These are phyloP conservation scores for Parafenestella ontariensis DNA, from an alignment of 2,329 filamentous ascomycete genomes.

Conservation along the genomic window DNA sequence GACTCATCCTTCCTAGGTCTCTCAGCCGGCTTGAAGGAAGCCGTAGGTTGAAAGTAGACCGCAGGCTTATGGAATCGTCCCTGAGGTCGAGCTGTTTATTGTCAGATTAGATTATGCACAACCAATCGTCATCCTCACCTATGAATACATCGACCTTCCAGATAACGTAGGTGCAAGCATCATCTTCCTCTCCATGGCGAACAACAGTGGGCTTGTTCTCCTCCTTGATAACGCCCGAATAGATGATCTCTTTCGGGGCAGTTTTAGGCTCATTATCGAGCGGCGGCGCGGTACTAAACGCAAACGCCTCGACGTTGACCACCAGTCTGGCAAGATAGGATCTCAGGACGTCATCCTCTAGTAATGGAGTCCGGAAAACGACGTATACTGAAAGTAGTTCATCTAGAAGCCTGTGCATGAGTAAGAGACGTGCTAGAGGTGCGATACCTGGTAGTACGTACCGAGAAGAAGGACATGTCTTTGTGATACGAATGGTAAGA, in stretches of 20 bases:
- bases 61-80: slow-evolving; percentile 71
- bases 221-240: slow-evolving; percentile 52
- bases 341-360: slow-evolving; percentile 64
- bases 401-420: slow-evolving; percentile 66
- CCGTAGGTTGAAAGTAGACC: slow-evolving; percentile 66
- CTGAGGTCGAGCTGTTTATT: slow-evolving; percentile 51
- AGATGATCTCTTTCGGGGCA: slow-evolving; percentile 64
- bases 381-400: slow-evolving; percentile 75
- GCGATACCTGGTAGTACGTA: slow-evolving; percentile 53
- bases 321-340: slow-evolving; percentile 68
- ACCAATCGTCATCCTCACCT: slow-evolving; percentile 23
- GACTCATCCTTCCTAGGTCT: slow-evolving; percentile 51
- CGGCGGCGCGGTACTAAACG: slow-evolving; percentile 59
- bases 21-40: slow-evolving; percentile 63
- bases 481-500: slow-evolving; percentile 65
- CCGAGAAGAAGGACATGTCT: slow-evolving; percentile 75
- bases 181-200: slow-evolving; percentile 31
- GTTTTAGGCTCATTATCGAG: slow-evolving; percentile 49
- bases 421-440: slow-evolving; percentile 56
- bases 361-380: slow-evolving; percentile 69
- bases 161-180: slow-evolving; percentile 43
- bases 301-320: slow-evolving; percentile 71
- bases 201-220: slow-evolving; percentile 41
- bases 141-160: slow-evolving; percentile 50
- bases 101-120: slow-evolving; percentile 9